phyloP scores from a whole-genome alignment of 192 early-diverging fungal genomes.

The Dissophora globulifera region DNA sequence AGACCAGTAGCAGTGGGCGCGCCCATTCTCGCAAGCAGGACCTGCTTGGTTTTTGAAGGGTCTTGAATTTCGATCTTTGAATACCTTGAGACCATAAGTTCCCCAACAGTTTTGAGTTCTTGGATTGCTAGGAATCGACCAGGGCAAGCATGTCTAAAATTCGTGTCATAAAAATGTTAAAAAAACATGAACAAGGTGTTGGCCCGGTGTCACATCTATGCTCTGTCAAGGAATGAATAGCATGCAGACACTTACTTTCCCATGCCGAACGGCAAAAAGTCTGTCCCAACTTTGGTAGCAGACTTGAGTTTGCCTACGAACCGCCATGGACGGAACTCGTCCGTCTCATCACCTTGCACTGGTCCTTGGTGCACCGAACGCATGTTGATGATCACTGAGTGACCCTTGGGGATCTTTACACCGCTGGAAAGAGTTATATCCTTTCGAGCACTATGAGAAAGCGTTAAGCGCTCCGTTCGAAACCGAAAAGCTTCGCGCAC shows the following conservation, averaged over 20 bases:
- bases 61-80: constrained; percentile 42
- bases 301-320: constrained; percentile 46
- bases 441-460: constrained; percentile 38
- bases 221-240: no score
- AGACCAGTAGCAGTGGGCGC: constrained; percentile 8
- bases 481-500: constrained; percentile 50
- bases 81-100: constrained; percentile 16
- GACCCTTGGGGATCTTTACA: constrained; percentile 29
- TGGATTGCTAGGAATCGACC: constrained; percentile 47
- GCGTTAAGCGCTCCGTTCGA: constrained; percentile 14
- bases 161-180: no score
- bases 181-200: no score
- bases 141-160: constrained; percentile 57
- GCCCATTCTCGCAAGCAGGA: constrained; percentile 18
- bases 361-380: constrained; percentile 22
- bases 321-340: constrained; percentile 54
- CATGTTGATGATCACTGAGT: constrained; percentile 28
- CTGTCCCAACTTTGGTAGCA: constrained; percentile 38
- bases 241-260: no score
- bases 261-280: constrained; percentile 53
- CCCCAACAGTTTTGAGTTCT: constrained; percentile 31
- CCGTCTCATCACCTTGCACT: constrained; percentile 32
- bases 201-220: no score
- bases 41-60: constrained; percentile 7
- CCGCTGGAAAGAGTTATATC: constrained; percentile 47